Base-by-base conservation (phyloP, 2,329 filamentous ascomycete genomes). In the Pseudogymnoascus sp. region DNA sequence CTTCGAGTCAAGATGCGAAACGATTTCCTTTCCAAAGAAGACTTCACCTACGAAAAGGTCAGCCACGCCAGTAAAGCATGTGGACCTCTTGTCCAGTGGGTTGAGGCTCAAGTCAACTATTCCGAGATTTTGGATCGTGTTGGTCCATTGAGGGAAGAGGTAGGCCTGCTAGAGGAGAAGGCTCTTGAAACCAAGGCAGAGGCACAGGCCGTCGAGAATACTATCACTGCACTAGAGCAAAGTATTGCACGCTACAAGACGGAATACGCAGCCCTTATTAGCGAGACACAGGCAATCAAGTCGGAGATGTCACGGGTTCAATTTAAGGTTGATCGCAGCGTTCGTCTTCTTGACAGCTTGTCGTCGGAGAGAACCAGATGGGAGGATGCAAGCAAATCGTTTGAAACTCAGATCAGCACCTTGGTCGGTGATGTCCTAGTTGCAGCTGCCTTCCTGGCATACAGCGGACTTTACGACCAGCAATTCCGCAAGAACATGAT, bases 401-500 rank as follows among this genome's bases (percentile, higher is more conserved):
- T 99, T 75, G 93, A 98, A 76, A 96, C 93, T 2, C 95, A 99
- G 75, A 98, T 99, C 74, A 90, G 90, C 76, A 99, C 95, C 2
- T 86, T 99, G 62, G 91, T 99, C 39, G 95, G 95, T 67, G 95
- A 99, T 73, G 93, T 97, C 61, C 83, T 99, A 66, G 89, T 97
- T 61, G 95, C 95, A n/a, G 92, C 96, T 4, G 96, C 93, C 7
- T 98, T 98, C 83, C 82, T 99, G 67, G 95, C 96, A 13, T 99
- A 99, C 77, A 92, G 90, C 73, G 95, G 95, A 77, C 87, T 98
- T 61, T 99, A 96, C 74, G 95, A 99, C 74, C 96, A 99, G 74
- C 95, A 95, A 66, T 98, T 97, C 85, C 88, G 95, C 73, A 97
- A 97, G 79, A 88, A 89, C 7, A 97, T 99, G 92, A 86, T 95